Percentiles rank a stretch among this genome's conserved stretches.
These are phyloP conservation scores for Ziziphus jujuba DNA, from an alignment of 306 rosid species.

Conservation along the genomic window DNA sequence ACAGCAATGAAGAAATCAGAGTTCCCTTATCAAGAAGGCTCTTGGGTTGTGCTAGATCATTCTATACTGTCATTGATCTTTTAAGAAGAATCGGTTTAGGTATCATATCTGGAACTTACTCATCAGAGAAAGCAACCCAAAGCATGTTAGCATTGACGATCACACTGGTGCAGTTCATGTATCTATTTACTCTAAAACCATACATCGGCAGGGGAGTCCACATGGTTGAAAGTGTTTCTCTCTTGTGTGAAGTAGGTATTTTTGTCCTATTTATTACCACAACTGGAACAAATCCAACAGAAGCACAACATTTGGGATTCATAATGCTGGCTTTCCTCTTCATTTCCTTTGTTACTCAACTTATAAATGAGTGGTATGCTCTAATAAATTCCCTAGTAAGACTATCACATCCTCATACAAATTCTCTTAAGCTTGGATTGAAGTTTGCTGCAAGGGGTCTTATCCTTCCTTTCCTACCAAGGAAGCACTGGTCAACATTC, in stretches of 20 bases:
- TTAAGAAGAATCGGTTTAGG: constrained; percentile 51
- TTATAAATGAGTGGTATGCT: constrained; percentile 53
- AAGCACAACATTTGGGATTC: constrained; percentile 31
- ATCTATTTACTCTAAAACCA: constrained; percentile 47
- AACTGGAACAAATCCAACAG: constrained; percentile 29
- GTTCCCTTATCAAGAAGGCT: constrained; percentile 30
- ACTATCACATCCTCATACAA: constrained; percentile 46
- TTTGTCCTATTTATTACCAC: constrained; percentile 34
- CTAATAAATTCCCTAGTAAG: constrained; percentile 35
- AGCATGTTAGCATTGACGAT: constrained; percentile 45
- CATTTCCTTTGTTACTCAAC: constrained; percentile 46
- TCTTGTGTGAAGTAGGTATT: constrained; percentile 47
- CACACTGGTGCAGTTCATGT: constrained; percentile 46
- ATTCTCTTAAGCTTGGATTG: constrained; percentile 43
- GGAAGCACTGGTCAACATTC: constrained; percentile 44
- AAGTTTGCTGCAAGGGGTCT: constrained; percentile 57
- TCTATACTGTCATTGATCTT: constrained; percentile 51
- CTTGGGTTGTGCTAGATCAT: constrained; percentile 52
- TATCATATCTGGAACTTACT: constrained; percentile 52
- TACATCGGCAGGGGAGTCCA: constrained; percentile 52
- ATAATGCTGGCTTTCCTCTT: constrained; percentile 44
- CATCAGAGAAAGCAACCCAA: constrained; percentile 46
- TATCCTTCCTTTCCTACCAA: constrained; percentile 57
- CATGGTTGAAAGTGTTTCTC: constrained; percentile 51
- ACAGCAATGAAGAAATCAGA: constrained; percentile 46